Percentiles rank a stretch among this genome's conserved stretches.
Evolutionary conservation across 129 eudicot genomes (phyloP).

Genomic region (Gnaphalium uliginosum): DNA sequence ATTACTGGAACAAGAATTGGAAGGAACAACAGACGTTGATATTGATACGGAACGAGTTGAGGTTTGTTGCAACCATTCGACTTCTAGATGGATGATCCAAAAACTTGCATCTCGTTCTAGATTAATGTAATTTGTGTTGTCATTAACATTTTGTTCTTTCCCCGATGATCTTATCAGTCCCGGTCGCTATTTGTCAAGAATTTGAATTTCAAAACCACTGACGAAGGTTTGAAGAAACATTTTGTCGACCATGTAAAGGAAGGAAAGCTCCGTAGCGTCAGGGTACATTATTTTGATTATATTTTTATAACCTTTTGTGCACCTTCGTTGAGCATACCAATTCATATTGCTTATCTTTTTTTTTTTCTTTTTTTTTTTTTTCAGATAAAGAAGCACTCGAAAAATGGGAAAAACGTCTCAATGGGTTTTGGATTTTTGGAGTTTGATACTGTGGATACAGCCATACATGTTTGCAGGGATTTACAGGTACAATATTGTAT

Average conservation of each 20-base stretch:
- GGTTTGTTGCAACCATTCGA: slow-evolving; percentile 40
- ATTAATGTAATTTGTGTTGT: not conserved
- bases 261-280: slow-evolving; percentile 76
- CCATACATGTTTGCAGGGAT: slow-evolving; percentile 65
- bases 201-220: slow-evolving; percentile 82
- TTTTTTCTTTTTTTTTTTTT: not conserved
- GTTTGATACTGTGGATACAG: slow-evolving; percentile 79
- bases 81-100: not conserved
- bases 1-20: slow-evolving; percentile 58
- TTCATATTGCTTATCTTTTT: slow-evolving; percentile 1
- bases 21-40: slow-evolving; percentile 55
- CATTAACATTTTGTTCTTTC: slow-evolving; percentile 12
- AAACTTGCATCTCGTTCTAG: not conserved
- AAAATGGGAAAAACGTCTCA: slow-evolving; percentile 85
- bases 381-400: slow-evolving; percentile 80
- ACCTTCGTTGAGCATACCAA: not conserved
- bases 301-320: not conserved
- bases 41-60: slow-evolving; percentile 80
- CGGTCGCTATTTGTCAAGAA: slow-evolving; percentile 88
- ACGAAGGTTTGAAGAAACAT: slow-evolving; percentile 73
- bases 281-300: slow-evolving; percentile 44
- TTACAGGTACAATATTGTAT: slow-evolving; percentile 49
- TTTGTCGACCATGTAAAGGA: slow-evolving; percentile 67
- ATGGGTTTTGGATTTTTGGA: slow-evolving; percentile 96
- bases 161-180: slow-evolving; percentile 53